Base-by-base conservation (phyloP, 1,139 yeast genomes). In the Debaryomyces singareniensis region DNA sequence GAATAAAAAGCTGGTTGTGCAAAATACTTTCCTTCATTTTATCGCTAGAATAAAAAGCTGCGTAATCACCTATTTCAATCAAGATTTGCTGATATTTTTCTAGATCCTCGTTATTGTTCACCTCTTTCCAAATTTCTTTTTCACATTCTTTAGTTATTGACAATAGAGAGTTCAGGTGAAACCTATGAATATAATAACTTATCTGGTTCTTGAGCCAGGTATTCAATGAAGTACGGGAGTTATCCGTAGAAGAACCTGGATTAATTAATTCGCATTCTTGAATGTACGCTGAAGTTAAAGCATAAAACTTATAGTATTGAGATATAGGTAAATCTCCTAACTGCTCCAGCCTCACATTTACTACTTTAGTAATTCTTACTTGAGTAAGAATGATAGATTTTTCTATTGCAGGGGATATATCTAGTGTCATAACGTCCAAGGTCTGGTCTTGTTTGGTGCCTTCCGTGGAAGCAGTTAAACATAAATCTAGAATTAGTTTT, bases 241-340 rank as follows among this genome's bases (percentile, higher is more conserved):
- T 71, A 32, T 74, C 75, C 2, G 75, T 68, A 11, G 74, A 69
- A 26, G 75, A 71, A 16, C 78, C 78, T 0, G 96, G 96, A 27
- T 86, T 78, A 5, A 89, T 75, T 10, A 78, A 66, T 51, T 91
- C 98, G 52, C 96, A 85, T 49, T 86, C 95, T 30, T 75, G 75
- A 23, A 87, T 61, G 47, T 87, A 89, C 15, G 80, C 67, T 1
- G 79, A 72, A 29, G 79, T 75, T 13, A 84, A 61, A 3, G 82
- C 67, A 52, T 79, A 85, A 29, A 86, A 69, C 34, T 76, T 63
- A 32, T 84, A 51, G 51, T 87, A 86, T 39, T 66, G 69, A 5
- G 69, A 61, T 25, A 66, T 57, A 2, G 78, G 54, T 21, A 80
- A 53, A 26, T 68, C 72, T 0, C 85, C 73, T 10, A 77, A 77